These are phyloP conservation scores for Middelhovenomyces tepae DNA, from an alignment of 805 yeast species.

Conservation along the genomic window DNA sequence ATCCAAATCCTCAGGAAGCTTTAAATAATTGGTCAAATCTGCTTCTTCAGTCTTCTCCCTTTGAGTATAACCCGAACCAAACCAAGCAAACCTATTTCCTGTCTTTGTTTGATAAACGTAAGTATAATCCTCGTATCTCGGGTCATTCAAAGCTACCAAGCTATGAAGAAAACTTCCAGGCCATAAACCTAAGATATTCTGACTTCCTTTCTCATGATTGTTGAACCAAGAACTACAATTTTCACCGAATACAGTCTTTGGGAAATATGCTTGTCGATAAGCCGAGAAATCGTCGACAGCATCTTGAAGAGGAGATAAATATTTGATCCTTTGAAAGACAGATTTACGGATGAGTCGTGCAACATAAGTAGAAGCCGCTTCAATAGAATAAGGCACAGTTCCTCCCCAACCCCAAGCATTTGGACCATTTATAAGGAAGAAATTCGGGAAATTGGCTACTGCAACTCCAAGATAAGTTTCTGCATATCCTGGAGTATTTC, in stretches of 20 bases:
- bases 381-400: constrained; percentile 5
- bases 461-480: constrained; percentile 14
- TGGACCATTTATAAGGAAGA: constrained; percentile 12
- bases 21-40: too few relatives aligned
- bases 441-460: constrained; percentile 16
- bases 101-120: constrained; percentile 7
- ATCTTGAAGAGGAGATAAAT: constrained; percentile 5
- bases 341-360: constrained; percentile 6
- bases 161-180: constrained; percentile 11
- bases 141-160: constrained; percentile 6
- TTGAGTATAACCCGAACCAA: too few relatives aligned
- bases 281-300: constrained; percentile 5
- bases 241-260: too few relatives aligned
- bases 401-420: constrained; percentile 9
- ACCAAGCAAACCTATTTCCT: too few relatives aligned
- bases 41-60: too few relatives aligned
- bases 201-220: constrained; percentile 8
- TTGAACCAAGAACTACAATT: constrained; percentile 12
- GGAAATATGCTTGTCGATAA: constrained; percentile 8
- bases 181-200: constrained; percentile 8
- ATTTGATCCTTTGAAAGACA: constrained; percentile 6
- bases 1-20: too few relatives aligned
- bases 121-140: constrained; percentile 10
- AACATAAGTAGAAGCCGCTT: constrained; percentile 8
- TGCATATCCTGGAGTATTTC: too few relatives aligned